Evolutionary conservation across 2,329 filamentous ascomycete species (phyloP), one percentile per base, ranked within the genome.

Genomic region (Cercospora zeina): DNA sequence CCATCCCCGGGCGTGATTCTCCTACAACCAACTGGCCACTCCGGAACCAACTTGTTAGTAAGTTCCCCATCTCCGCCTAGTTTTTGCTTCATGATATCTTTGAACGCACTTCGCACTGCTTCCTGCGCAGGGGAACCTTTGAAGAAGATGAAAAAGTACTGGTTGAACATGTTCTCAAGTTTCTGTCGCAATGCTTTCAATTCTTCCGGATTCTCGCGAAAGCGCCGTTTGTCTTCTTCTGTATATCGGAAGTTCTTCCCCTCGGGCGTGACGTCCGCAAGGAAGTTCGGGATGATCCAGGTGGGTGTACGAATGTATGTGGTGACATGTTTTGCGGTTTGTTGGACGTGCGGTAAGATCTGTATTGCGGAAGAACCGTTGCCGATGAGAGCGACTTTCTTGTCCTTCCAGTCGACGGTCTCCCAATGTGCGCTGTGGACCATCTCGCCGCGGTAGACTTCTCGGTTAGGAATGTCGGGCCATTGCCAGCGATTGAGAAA

Each of bases 341-440:
- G 53, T 36, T 39, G 53, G 16, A 55, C n/a, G 8, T 55, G 0
- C 2, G 79, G 79, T 2, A 81, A 77, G 0, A 77, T 79, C 62
- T 81, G 79, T 13, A 81, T 78, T 0, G 74, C 76, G 6, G 75
- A 76, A 7, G 78, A 76, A 0, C 79, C 77, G 3, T 75, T 78
- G 0, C 79, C 79, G 45, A 81, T 78, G 5, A 81, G 67, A 2
- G 77, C 79, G 4, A 82, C 77, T 9, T 53, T 61, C 6, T 72
- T 66, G 33, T 77, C 67, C 56, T 76, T 73, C 58, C 77, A 65
- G 30, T 80, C 76, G 54, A 72, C 71, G 58, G 80, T 80, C 54
- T 76, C 76, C 81, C 80, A 83, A 6, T 69, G 62, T 0, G 80
- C 81, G 3, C 78, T 80, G 62, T 82, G 78, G 1, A 73, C 56